phyloP scores from a whole-genome alignment of 441 rosid genomes.

The Adansonia rubrostipa region DNA sequence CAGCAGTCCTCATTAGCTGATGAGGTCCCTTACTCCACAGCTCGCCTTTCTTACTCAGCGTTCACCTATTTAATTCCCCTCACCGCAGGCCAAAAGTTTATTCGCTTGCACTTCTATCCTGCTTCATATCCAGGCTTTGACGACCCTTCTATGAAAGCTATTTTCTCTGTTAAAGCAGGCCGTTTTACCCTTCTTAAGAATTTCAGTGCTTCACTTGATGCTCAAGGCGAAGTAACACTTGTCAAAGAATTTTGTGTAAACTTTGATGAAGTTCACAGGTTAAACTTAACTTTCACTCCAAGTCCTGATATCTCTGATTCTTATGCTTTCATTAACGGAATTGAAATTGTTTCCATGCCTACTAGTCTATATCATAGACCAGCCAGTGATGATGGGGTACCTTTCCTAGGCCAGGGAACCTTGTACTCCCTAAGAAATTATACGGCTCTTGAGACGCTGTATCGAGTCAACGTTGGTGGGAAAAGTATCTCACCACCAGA shows the following conservation, averaged over 20 bases:
- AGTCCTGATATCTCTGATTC: conserved; percentile 25
- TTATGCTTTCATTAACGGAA: conserved; percentile 36
- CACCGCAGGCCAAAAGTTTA: conserved; percentile 31
- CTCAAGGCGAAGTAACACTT: conserved; percentile 2
- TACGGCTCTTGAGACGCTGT: conserved; percentile 33
- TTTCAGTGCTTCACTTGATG: conserved; percentile 24
- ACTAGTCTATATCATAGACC: conserved; percentile 26
- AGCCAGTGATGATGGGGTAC: not conserved
- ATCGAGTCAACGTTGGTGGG: conserved; percentile 48
- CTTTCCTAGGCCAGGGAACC: not conserved
- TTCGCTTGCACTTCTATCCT: conserved; percentile 22
- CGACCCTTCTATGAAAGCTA: not conserved
- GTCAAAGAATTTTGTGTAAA: conserved; percentile 24
- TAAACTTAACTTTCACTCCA: conserved; percentile 28
- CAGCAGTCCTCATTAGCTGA: not conserved
- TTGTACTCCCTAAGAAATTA: not conserved
- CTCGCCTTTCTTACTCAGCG: not conserved
- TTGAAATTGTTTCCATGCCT: conserved; percentile 33
- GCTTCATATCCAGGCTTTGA: conserved; percentile 3
- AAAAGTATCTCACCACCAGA: rapidly evolving
- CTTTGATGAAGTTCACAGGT: not conserved
- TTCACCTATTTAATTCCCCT: conserved; percentile 4
- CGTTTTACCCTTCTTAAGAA: conserved; percentile 20
- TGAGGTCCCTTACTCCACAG: not conserved
- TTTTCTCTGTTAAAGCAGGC: conserved; percentile 23